A percentile compares a stretch with the other conserved stretches of the same genome.
Evolutionary conservation across 371 early-diverging fungal genomes (phyloP).

Genomic region (Chytridium lagenaria): DNA sequence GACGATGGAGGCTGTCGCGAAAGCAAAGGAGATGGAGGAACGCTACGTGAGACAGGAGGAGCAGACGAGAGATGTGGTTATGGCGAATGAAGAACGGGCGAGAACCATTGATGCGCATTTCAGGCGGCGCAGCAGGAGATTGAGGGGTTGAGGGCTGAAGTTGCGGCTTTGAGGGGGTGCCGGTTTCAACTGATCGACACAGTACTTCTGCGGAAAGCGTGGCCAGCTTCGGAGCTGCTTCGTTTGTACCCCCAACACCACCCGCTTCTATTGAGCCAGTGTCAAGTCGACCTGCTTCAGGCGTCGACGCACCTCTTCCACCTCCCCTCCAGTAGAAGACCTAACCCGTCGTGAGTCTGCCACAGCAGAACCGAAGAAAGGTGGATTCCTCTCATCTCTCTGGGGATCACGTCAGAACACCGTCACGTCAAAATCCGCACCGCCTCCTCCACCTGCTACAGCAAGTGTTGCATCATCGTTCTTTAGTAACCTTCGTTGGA

Average conservation of each 20-base stretch:
- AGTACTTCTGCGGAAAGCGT: neutral
- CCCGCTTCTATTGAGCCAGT: neutral
- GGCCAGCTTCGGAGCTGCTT: neutral
- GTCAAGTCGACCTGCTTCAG: neutral
- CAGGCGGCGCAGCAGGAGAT: constrained; percentile 20
- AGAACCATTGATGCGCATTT: constrained; percentile 8
- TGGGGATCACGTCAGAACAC: constrained; percentile 6
- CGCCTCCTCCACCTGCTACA: neutral
- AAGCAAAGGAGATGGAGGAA: constrained; percentile 8
- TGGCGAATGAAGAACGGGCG: constrained; percentile 6
- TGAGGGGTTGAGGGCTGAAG: neutral
- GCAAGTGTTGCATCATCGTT: neutral
- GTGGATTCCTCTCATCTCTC: constrained; percentile 11
- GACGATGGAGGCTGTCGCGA: neutral
- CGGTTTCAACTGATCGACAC: neutral
- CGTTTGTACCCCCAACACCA: neutral
- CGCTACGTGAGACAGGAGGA: neutral
- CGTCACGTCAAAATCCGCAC: neutral
- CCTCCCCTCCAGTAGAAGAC: neutral
- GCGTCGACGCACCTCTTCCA: neutral
- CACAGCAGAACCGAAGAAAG: constrained; percentile 8
- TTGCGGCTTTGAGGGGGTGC: neutral
- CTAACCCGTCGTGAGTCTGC: neutral
- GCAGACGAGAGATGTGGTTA: constrained; percentile 1
- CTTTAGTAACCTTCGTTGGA: neutral